Evolutionary conservation across 2,329 filamentous ascomycete genomes (phyloP).

Genomic region (Juglanconis juglandina): DNA sequence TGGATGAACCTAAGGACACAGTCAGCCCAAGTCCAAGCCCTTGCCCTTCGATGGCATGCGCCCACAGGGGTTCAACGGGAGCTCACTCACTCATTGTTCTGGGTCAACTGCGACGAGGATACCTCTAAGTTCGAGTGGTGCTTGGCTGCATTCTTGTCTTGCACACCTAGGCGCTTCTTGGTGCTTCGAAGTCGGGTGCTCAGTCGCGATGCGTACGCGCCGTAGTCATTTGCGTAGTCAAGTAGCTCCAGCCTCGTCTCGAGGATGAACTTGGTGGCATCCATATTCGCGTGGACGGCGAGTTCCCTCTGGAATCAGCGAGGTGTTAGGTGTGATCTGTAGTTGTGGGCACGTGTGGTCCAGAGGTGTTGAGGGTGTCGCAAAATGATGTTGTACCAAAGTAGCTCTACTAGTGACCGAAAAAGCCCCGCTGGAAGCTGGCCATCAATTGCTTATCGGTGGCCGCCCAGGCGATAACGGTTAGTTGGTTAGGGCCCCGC

Average conservation of each 20-base stretch:
- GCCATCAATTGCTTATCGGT: neutral
- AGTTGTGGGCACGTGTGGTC: neutral
- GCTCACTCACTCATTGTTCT: constrained; percentile 67
- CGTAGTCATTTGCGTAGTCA: constrained; percentile 77
- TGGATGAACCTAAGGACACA: constrained; percentile 61
- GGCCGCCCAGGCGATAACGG: neutral
- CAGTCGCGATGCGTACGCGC: constrained; percentile 75
- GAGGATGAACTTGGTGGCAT: constrained; percentile 82
- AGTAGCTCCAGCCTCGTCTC: constrained; percentile 78
- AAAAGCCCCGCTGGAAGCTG: constrained; percentile 15
- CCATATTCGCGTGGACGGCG: constrained; percentile 55
- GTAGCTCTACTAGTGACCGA: neutral
- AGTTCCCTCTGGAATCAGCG: neutral
- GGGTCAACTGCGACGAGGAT: constrained; percentile 70
- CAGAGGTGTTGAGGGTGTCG: neutral
- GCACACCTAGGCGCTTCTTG: constrained; percentile 79
- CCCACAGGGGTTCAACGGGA: neutral
- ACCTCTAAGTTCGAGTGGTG: constrained; percentile 69
- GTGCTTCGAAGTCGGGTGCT: constrained; percentile 77
- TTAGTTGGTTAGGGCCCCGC: no score
- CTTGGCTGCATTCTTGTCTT: constrained; percentile 83
- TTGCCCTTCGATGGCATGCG: neutral
- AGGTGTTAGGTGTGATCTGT: neutral
- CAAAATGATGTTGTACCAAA: neutral
- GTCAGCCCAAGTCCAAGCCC: neutral